Conservation (phyloP, 1,139 yeast genomes). For the Pneumocystis carinii region DNA sequence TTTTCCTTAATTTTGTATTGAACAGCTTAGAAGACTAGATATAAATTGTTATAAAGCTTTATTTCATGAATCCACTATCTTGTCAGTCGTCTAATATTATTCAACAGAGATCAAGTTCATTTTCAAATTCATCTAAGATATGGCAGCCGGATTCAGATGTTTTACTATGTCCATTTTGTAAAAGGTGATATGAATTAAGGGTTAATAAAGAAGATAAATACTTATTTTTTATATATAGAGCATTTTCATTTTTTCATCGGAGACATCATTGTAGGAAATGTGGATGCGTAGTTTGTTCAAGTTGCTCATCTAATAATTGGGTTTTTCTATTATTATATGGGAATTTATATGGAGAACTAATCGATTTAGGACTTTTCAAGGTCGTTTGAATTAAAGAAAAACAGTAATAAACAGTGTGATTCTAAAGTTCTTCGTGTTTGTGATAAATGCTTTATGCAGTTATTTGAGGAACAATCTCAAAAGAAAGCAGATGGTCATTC, state of each 20-base stretch:
- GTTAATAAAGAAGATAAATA: constrained; percentile 34
- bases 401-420: not conserved
- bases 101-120: not conserved
- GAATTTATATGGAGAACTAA: constrained; percentile 10
- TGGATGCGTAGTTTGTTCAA: constrained; percentile 60
- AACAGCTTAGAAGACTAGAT: too few relatives aligned
- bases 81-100: not conserved
- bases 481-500: not conserved
- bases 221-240: not conserved
- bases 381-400: constrained; percentile 5
- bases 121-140: not conserved
- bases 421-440: constrained; percentile 2
- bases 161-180: constrained; percentile 49
- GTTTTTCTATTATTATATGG: constrained; percentile 27
- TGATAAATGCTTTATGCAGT: not conserved
- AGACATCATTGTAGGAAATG: constrained; percentile 85
- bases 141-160: constrained; percentile 22
- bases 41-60: too few relatives aligned
- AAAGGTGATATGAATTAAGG: constrained; percentile 61
- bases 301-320: constrained; percentile 36
- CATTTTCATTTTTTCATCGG: constrained; percentile 54
- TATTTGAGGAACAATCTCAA: not conserved
- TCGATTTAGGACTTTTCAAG: not conserved
- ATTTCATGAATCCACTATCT: not conserved
- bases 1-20: too few relatives aligned